Base-by-base conservation (phyloP, 1,139 yeast genomes). In the Scheffersomyces illinoinensis region DNA sequence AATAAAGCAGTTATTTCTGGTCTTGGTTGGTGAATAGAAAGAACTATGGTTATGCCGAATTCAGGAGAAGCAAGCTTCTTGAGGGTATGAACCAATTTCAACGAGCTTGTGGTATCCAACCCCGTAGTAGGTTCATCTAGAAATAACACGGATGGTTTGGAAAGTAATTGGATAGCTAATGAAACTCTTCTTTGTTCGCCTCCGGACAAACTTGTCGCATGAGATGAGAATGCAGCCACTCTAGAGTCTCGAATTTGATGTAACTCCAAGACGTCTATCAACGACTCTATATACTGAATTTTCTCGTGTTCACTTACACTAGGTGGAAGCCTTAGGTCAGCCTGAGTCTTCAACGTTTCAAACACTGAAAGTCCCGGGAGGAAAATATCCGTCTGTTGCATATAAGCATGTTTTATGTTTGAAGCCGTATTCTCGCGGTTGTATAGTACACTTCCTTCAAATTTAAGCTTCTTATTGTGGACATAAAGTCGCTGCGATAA, bases 81-180 rank as follows among this genome's bases (percentile, higher is more conserved):
- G 60, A 92, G 78, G 0, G 91, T 85, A 58, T 82, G 78, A n/a
- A 91, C 84, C 54, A 91, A 76, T 60, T 87, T 77, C 64, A 81
- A 85, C 0, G 97, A 93, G 12, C 93, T 87, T 57, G 87, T 86
- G 2, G 97, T 89, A 70, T 92, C 97, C 47, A 92, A 76, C 0
- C 97, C 97, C 0, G 97, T 91, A 0, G 97, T 92, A 1, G 97
- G 97, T 67, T 92, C 97, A 70, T 92, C 97, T 53, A 92, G 75
- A 66, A 91, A 91, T 62, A 92, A 73, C 1, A 91, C 76, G 0
- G 93, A 86, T 0, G 97, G 97, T 62, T 87, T 88, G 2, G 91
- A 84, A 47, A 92, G 76, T 65, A 92, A 75, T 69, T 91, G 97
- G 20, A 90, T 86, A 0, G 93, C 97, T 57, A 91, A 84, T 57